Percentiles rank a stretch among this genome's conserved stretches.
phyloP scores from a whole-genome alignment of 164 flowering plant species.

The Malania oleifera region DNA sequence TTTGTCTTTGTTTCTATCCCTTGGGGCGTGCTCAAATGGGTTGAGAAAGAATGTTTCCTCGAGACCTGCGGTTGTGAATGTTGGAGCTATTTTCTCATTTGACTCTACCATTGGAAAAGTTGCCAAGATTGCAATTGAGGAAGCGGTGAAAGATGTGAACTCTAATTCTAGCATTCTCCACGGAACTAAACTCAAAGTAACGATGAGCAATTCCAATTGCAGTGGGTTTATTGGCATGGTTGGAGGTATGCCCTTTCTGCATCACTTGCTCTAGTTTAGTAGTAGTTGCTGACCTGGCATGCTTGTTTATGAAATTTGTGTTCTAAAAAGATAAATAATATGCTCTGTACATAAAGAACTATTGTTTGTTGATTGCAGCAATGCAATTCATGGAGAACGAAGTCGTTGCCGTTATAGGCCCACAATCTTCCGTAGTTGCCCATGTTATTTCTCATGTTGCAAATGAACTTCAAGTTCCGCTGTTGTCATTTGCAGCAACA shows the following conservation, averaged over 20 bases:
- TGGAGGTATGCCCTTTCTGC: constrained; percentile 45
- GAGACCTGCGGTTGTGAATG: constrained; percentile 65
- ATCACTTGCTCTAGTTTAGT: neutral
- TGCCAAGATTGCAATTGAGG: constrained; percentile 76
- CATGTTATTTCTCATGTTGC: constrained; percentile 69
- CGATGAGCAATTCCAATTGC: constrained; percentile 53
- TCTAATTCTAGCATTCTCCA: constrained; percentile 54
- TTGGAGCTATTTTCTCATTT: constrained; percentile 76
- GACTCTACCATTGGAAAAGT: constrained; percentile 81
- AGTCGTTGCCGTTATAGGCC: constrained; percentile 72
- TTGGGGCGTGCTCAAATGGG: constrained; percentile 31
- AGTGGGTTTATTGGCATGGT: constrained; percentile 74
- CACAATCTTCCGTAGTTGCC: constrained; percentile 78
- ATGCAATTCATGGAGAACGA: constrained; percentile 80
- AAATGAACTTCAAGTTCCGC: constrained; percentile 80
- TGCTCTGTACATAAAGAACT: neutral
- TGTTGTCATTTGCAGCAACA: constrained; percentile 80
- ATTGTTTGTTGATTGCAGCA: constrained; percentile 35
- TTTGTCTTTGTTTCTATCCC: constrained; percentile 20
- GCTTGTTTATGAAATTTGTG: neutral
- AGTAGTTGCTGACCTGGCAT: neutral
- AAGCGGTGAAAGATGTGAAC: constrained; percentile 86
- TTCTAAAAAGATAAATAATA: neutral
- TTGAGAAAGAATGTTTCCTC: constrained; percentile 31
- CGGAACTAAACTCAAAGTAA: constrained; percentile 50